Evolutionary conservation across 2,329 filamentous ascomycete genomes (phyloP).

Genomic region (Blumeria hordei): DNA sequence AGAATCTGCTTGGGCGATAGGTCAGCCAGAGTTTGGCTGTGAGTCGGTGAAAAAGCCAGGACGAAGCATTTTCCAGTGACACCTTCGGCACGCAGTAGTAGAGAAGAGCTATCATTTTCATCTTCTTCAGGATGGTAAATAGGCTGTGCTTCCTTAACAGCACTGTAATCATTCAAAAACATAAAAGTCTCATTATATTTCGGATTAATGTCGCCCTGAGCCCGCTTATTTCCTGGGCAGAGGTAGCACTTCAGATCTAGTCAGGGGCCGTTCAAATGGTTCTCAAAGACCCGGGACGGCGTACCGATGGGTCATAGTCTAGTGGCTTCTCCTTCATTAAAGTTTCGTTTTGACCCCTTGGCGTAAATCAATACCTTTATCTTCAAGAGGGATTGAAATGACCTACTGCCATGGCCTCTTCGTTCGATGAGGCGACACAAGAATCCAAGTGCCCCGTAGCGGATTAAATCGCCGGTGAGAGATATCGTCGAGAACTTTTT

Average conservation of each 20-base stretch:
- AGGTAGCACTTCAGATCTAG: conserved; percentile 51
- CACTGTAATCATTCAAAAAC: conserved; percentile 94
- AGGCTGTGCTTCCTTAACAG: conserved; percentile 79
- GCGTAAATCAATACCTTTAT: neutral
- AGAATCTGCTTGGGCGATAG: conserved; percentile 55
- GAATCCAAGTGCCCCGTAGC: conserved; percentile 68
- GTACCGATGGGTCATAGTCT: conserved; percentile 51
- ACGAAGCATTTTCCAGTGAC: conserved; percentile 95
- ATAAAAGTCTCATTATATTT: conserved; percentile 71
- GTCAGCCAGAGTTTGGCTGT: conserved; percentile 83
- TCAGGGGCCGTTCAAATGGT: conserved; percentile 4
- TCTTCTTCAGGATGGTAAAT: conserved; percentile 32
- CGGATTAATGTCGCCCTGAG: conserved; percentile 68
- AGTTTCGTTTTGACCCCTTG: conserved; percentile 53
- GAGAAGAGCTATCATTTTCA: conserved; percentile 29
- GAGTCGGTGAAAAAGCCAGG: conserved; percentile 73
- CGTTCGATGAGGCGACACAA: conserved; percentile 87
- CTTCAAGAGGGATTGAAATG: neutral
- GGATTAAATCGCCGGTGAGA: conserved; percentile 89
- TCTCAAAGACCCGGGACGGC: conserved; percentile 5
- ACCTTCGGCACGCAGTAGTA: conserved; percentile 58
- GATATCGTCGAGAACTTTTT: conserved; percentile 74
- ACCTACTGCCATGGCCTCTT: conserved; percentile 95
- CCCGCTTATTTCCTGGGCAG: conserved; percentile 74
- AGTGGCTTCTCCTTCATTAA: conserved; percentile 46